Evolutionary conservation across 2,329 filamentous ascomycete genomes (phyloP).

Genomic region (Colletotrichum scovillei): DNA sequence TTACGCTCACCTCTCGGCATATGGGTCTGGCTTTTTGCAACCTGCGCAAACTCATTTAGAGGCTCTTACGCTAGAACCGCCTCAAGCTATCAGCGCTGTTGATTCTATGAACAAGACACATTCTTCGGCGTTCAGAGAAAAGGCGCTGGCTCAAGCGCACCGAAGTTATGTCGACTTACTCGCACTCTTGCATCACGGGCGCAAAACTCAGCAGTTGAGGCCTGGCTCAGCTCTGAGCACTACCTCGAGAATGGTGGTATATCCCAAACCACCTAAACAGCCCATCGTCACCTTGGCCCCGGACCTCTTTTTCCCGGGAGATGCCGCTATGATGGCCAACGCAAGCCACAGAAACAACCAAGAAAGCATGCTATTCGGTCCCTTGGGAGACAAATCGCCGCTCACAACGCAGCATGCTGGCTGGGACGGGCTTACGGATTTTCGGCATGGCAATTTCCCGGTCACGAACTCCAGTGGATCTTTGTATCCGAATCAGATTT

Average conservation of each 20-base stretch:
- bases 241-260: constrained; percentile 63
- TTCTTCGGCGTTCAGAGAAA: constrained; percentile 70
- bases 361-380: not conserved
- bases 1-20: not conserved
- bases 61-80: constrained; percentile 44
- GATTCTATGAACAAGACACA: constrained; percentile 34
- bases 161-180: constrained; percentile 78
- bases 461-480: not conserved
- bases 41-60: constrained; percentile 42
- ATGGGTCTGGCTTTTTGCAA: constrained; percentile 10
- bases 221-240: constrained; percentile 46
- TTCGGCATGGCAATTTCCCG: not conserved
- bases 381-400: not conserved
- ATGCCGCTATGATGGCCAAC: not conserved
- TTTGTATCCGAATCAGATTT: not conserved
- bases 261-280: constrained; percentile 62
- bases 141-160: constrained; percentile 76
- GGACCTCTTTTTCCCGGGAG: constrained; percentile 5
- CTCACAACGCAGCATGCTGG: not conserved
- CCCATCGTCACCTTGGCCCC: constrained; percentile 29
- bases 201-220: constrained; percentile 58
- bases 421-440: constrained; percentile 13
- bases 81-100: constrained; percentile 35
- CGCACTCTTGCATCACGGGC: constrained; percentile 70
- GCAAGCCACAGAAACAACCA: constrained; percentile 10